phyloP scores from a whole-genome alignment of 371 early-diverging fungal genomes.

The Nematocida sp. region DNA sequence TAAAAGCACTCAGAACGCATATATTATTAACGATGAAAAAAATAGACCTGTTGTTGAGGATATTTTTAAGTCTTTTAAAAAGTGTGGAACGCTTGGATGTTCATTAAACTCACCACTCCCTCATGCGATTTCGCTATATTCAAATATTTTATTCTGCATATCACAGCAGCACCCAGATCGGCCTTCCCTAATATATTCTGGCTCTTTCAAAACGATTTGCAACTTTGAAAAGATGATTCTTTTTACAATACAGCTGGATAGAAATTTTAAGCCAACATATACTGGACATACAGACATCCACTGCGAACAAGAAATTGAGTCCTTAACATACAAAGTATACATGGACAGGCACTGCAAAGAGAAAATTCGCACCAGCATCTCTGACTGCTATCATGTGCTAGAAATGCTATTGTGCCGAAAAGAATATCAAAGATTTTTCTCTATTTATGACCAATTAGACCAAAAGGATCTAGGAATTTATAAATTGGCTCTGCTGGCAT shows the following conservation, averaged over 20 bases:
- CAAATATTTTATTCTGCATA: conserved; percentile 47
- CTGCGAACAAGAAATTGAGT: conserved; percentile 69
- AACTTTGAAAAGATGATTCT: conserved; percentile 30
- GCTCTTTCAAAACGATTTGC: conserved; percentile 15
- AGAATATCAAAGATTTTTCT: conserved; percentile 61
- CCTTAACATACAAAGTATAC: conserved; percentile 56
- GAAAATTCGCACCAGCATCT: not conserved
- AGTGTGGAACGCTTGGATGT: not conserved
- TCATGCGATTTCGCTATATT: conserved; percentile 30
- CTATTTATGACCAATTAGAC: conserved; percentile 21
- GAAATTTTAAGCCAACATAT: not conserved
- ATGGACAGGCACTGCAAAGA: not conserved
- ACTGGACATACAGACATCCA: conserved; percentile 36
- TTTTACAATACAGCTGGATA: not conserved
- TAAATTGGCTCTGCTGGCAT: conserved; percentile 56
- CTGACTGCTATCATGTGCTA: conserved; percentile 25
- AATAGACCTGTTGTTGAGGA: not conserved
- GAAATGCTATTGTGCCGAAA: conserved; percentile 57
- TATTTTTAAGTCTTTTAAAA: conserved; percentile 2
- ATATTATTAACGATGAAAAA: not conserved
- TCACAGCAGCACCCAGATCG: not conserved
- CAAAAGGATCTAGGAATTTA: conserved; percentile 16
- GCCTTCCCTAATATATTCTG: not conserved
- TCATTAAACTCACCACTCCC: not conserved
- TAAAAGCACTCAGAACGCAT: conserved; percentile 1